Base-by-base conservation (phyloP, 2,329 filamentous ascomycete species). In the Colletotrichum theobromicola region DNA sequence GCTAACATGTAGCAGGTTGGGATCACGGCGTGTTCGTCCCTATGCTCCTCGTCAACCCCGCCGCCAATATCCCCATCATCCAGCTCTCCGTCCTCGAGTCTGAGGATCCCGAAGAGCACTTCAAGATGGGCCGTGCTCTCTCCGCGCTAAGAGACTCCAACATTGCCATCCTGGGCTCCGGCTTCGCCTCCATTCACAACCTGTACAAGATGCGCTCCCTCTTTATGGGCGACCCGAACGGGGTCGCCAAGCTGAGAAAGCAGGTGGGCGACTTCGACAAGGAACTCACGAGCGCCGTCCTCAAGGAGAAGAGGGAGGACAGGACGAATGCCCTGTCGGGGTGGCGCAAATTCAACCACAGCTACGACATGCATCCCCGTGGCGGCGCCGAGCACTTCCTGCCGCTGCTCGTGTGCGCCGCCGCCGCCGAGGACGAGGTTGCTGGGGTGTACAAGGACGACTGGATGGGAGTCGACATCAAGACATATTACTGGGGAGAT, bases 11-110 rank as follows among this genome's bases (percentile, higher is more conserved):
- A 46, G 32, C 13, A 75, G 73, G 87, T 72, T 92, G 90, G 90
- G 90, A 92, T 79, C 90, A 92, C 79, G 90, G 90, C 82, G 89
- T 92, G 72, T 92, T 91, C 79, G 81, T 92, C 30, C 90, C 90
- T 8, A 84, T 92, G 82, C 84, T 87, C 60, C 88, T 92, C 57
- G 87, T 89, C 77, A 81, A 88, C 70, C 90, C 90, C 24, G 77
- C 82, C 55, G 90, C 89, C 76, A 82, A 86, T 71, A 79, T 90
- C 4, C 90, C 90, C 62, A 84, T 92, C 34, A 83, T 92, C n/a
- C 90, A 91, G 79, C 78, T 92, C 69, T 90, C 88, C 2, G 88
- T 92, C 13, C 85, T 92, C 5, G 76, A 78, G 32, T 88, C 85
- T 21, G 90, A 92, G 78, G 85, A 88, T 62, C 84, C 90, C 0